Evolutionary conservation across 164 flowering plant species (phyloP), one percentile per base, ranked within the genome.

Genomic region (Macadamia tetraphylla): DNA sequence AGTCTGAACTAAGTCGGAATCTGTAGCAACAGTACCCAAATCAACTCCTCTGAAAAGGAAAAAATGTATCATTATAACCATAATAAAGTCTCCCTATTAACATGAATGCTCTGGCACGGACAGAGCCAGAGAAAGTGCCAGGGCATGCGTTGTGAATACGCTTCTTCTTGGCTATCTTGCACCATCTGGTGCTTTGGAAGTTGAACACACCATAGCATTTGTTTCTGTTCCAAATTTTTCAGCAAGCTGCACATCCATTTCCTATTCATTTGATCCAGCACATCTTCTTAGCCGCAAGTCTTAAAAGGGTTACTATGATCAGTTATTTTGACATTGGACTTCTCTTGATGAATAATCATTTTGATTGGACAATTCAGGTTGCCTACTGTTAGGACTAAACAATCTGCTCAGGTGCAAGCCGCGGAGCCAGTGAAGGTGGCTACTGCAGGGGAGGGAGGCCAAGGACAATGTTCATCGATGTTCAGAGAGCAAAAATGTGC

Each of bases 141-240:
- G 98, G 98, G n/a, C 87, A 77, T 12, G 71, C 73, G 64, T 94
- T 91, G 67, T 94, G 98, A 55, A 94, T 89, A 62, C 89, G 91
- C 10, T 88, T 92, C 72, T 84, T 94, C 83, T 94, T 94, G 1
- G 63, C 71, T 48, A 80, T 69, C 80, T 82, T 90, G 87, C 96
- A 90, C 97, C 97, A 94, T 10, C 96, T 96, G 30, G 98, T 97
- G 70, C 98, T 97, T 80, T 94, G 98, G 84, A 97, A 94, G 78
- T 94, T 94, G 80, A 91, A 94, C 67, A 94, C 84, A 13, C 98
- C 98, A 32, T 89, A 71, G 71, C 83, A 88, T 67, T 86, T 87
- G 81, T 94, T 94, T 80, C 82, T 40, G 65, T 92, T 94, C 99
- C 99, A 94, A 31, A 94, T 70, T 74, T 94, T 94, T 23, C 63